phyloP scores from a whole-genome alignment of 176 grass and related monocot genomes.

The Cocos nucifera region DNA sequence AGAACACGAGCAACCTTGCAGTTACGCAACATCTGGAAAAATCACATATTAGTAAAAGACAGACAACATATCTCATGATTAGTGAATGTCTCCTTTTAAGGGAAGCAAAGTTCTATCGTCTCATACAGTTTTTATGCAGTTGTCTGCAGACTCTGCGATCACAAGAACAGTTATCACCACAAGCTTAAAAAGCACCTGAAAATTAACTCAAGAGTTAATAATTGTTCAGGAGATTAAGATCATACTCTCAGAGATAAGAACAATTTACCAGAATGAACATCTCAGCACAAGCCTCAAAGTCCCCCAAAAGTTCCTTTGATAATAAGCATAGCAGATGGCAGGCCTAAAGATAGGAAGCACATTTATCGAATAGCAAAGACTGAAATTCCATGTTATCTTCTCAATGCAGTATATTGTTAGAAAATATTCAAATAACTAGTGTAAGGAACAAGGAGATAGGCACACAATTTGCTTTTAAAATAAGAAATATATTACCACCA shows the following conservation, averaged over 20 bases:
- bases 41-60: constrained; percentile 6
- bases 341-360: constrained; percentile 30
- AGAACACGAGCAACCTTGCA: constrained; percentile 90
- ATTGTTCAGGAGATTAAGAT: constrained; percentile 8
- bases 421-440: too few species aligned
- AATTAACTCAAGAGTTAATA: constrained; percentile 17
- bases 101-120: neutral
- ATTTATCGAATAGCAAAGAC: too few species aligned
- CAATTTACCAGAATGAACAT: constrained; percentile 69
- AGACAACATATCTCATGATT: neutral
- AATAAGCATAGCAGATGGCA: constrained; percentile 83
- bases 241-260: neutral
- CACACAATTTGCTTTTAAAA: too few species aligned
- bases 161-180: constrained; percentile 98
- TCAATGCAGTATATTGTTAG: too few species aligned
- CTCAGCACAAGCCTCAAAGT: constrained; percentile 84
- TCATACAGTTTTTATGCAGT: constrained; percentile 98
- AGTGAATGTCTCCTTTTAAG: too few species aligned
- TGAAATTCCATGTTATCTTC: too few species aligned
- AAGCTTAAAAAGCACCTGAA: constrained; percentile 93
- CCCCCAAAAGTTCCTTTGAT: constrained; percentile 93
- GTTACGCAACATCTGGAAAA: constrained; percentile 65
- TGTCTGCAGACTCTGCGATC: constrained; percentile 90
- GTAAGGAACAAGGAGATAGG: too few species aligned
- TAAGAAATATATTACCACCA: too few species aligned